Percentiles rank a stretch among this genome's conserved stretches.
These are phyloP conservation scores for Aschersonia sp. DNA, from an alignment of 2,329 filamentous ascomycete species.

Conservation along the genomic window DNA sequence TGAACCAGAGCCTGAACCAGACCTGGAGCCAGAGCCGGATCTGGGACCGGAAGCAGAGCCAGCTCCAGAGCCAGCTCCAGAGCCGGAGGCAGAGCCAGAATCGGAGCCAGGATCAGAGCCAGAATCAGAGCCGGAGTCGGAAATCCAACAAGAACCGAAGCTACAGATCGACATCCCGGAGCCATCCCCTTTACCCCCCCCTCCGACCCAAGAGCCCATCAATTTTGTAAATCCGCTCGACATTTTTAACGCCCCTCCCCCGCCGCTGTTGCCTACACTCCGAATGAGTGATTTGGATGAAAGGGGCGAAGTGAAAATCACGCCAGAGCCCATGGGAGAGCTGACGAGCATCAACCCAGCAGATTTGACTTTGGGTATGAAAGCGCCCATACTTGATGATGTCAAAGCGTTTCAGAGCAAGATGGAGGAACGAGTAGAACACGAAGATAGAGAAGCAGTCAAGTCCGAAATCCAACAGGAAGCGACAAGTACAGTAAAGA, in stretches of 20 bases:
- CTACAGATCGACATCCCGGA: not conserved
- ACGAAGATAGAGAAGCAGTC: not conserved
- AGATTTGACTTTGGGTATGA: not conserved
- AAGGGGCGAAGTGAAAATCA: conserved; percentile 5
- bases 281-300: conserved; percentile 9
- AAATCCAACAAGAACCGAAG: not conserved
- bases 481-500: not conserved
- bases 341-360: conserved; percentile 2
- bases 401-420: conserved; percentile 1
- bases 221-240: conserved; percentile 24
- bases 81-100: not conserved
- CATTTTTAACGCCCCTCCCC: conserved; percentile 18
- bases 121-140: not conserved
- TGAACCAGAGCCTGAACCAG: not conserved
- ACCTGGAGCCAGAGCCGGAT: conserved; percentile 1
- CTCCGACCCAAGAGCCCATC: conserved; percentile 6
- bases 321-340: conserved; percentile 4
- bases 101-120: not conserved
- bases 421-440: conserved; percentile 1
- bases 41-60: not conserved
- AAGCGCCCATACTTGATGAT: conserved; percentile 6
- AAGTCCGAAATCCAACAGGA: not conserved
- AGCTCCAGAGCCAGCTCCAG: not conserved
- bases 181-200: conserved; percentile 1
- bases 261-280: conserved; percentile 11